Base-by-base conservation (phyloP, 345 rosid genomes). In the Angophora floribunda region DNA sequence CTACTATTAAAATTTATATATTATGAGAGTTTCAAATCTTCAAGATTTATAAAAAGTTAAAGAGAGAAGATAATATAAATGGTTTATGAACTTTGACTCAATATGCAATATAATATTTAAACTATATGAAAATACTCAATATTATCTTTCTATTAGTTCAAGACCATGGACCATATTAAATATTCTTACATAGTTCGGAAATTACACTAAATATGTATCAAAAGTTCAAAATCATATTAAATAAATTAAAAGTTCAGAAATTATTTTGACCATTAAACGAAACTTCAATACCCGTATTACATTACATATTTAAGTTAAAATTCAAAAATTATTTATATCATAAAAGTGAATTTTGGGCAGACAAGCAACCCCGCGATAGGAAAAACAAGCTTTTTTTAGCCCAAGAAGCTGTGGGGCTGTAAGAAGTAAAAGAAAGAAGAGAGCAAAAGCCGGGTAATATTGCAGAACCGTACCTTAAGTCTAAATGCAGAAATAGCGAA, bases 81-180 rank as follows among this genome's bases (percentile, higher is more conserved):
- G 5, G 9, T 55, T 55, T 21, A 21, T 22, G 61, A 55, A 55
- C 61, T 55, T 22, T 21, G 22, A 55, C 9, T 55, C 28, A 21
- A 55, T 21, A 0, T 22, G 8, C 0, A 8, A 1, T 55, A 0
- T 55, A 3, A 12, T 55, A 0, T 1, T 11, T 21, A 21, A 55
- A 55, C 0, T 55, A 22, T 55, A 55, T 55, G 22, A 55, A 9
- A 21, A 55, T 8, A 55, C 21, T 55, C 8, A 21, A 55, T 9
- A 3, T 22, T 0, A 2, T 4, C 5, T 55, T 55, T 55, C 41
- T 36, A 36, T 36, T 36, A 36, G 4, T 36, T 36, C 41, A 36
- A 36, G 41, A 36, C 41, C 41, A 2, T 36, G 4, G 4, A 36
- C 4, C 4, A 55, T 0, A 55, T 55, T 55, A 0, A 22, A 55